phyloP scores from a whole-genome alignment of 2,329 filamentous ascomycete genomes.

The Pseudogymnoascus sp. region DNA sequence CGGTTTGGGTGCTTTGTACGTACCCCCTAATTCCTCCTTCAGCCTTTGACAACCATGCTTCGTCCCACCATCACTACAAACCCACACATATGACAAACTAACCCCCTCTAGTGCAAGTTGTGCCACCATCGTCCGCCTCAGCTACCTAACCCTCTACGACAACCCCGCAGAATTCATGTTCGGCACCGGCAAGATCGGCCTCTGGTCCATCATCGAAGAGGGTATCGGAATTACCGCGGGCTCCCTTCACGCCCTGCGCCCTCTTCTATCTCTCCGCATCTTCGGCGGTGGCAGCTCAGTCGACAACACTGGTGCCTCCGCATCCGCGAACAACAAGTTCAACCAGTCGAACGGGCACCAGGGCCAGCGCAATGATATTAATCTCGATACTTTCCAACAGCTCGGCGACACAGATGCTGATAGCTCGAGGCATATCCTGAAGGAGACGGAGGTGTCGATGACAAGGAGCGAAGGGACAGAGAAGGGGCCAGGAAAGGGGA shows the following conservation, averaged over 20 bases:
- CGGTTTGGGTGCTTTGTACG: slow-evolving; percentile 35
- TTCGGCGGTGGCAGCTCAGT: slow-evolving; percentile 16
- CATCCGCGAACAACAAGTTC: slow-evolving; percentile 10
- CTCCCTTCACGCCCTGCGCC: slow-evolving; percentile 37
- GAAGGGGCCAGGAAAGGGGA: slow-evolving; percentile 19
- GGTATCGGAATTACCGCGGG: slow-evolving; percentile 42
- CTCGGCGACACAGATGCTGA: slow-evolving; percentile 23
- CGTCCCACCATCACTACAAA: background rate
- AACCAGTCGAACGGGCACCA: slow-evolving; percentile 14
- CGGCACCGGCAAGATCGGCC: slow-evolving; percentile 32
- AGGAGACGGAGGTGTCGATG: slow-evolving; percentile 27
- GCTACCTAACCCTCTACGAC: slow-evolving; percentile 34
- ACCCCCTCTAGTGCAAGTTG: slow-evolving; percentile 26
- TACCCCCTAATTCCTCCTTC: background rate
- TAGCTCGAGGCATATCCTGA: slow-evolving; percentile 32
- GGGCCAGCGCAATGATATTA: slow-evolving; percentile 11
- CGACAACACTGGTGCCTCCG: slow-evolving; percentile 8
- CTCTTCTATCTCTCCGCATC: slow-evolving; percentile 30
- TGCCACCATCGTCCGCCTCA: slow-evolving; percentile 34
- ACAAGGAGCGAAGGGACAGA: slow-evolving; percentile 14
- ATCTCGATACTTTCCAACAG: slow-evolving; percentile 19
- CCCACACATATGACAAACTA: slow-evolving; percentile 9
- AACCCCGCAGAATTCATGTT: slow-evolving; percentile 33
- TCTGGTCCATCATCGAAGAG: slow-evolving; percentile 41
- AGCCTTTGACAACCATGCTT: no score